A percentile compares a stretch with the other conserved stretches of the same genome.
These are phyloP conservation scores for Colletotrichum agaves DNA, from an alignment of 2,329 filamentous ascomycete species.

Conservation along the genomic window DNA sequence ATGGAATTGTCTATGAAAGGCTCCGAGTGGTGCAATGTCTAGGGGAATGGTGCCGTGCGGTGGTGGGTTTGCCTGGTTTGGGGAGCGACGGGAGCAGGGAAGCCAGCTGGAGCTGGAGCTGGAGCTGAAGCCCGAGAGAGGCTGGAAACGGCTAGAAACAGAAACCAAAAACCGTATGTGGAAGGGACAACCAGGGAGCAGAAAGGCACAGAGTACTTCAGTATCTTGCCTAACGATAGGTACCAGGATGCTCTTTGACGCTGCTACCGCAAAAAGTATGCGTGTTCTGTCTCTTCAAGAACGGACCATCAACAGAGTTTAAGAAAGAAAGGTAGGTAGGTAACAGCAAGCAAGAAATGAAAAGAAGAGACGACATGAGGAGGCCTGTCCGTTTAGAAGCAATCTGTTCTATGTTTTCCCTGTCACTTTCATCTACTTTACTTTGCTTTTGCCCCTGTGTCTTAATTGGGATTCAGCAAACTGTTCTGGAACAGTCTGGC, in stretches of 20 bases:
- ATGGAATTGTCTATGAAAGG: too few relatives aligned
- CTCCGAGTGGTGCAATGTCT: background rate
- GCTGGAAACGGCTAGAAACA: conserved; percentile 25
- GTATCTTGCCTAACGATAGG: too few relatives aligned
- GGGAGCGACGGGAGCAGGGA: conserved; percentile 26
- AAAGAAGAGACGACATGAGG: conserved; percentile 1
- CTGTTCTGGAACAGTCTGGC: background rate
- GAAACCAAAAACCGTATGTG: background rate
- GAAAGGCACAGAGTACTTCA: background rate
- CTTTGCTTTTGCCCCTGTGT: background rate
- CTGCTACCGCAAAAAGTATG: too few relatives aligned
- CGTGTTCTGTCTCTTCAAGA: too few relatives aligned
- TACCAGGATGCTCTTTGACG: background rate
- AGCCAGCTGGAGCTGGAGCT: conserved; percentile 31
- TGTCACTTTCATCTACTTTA: background rate
- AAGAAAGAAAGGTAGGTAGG: too few relatives aligned
- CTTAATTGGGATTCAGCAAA: background rate
- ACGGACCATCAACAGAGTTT: too few relatives aligned
- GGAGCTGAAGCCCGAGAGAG: conserved; percentile 20
- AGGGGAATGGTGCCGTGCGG: conserved; percentile 9
- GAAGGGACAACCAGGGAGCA: background rate
- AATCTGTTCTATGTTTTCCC: background rate
- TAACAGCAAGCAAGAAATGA: background rate
- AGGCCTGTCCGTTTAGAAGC: too few relatives aligned
- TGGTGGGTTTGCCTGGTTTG: conserved; percentile 26